Evolutionary conservation across 768 basidiomycete species (phyloP).

Genomic region (Lentinula raphanica): DNA sequence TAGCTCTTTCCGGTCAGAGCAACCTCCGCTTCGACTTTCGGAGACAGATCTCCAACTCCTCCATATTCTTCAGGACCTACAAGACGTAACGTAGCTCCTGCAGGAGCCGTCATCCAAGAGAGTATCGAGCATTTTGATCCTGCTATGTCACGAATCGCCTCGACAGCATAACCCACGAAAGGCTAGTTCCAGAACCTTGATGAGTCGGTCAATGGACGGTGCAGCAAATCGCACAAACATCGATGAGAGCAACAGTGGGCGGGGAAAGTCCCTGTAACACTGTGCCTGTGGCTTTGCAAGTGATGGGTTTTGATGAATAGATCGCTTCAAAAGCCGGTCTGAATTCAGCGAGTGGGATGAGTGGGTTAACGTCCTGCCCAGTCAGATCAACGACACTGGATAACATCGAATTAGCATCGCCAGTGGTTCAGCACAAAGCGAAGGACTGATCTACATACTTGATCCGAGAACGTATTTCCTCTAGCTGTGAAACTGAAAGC

Average conservation of each 20-base stretch:
- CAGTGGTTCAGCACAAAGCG: background rate
- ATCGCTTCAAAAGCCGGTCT: background rate
- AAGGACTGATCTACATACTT: background rate
- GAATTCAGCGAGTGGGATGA: background rate
- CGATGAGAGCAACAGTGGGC: background rate
- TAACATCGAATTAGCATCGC: background rate
- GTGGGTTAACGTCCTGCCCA: background rate
- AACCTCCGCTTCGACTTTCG: background rate
- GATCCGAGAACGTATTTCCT: background rate
- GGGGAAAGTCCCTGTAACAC: background rate
- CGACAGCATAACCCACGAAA: constrained; percentile 2
- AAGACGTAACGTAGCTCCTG: background rate
- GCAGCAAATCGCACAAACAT: background rate
- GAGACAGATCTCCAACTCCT: background rate
- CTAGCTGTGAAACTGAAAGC: background rate
- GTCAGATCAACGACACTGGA: background rate
- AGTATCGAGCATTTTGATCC: background rate
- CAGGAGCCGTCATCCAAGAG: constrained; percentile 5
- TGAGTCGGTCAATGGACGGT: background rate
- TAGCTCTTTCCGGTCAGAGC: background rate
- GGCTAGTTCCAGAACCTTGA: background rate
- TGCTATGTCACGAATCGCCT: background rate
- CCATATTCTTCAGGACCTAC: background rate
- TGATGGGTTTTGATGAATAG: background rate
- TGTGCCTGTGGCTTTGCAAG: background rate